A percentile compares a stretch with the other conserved stretches of the same genome.
These are phyloP conservation scores for Cercospora nicotianae DNA, from an alignment of 2,329 filamentous ascomycete species.

Conservation along the genomic window DNA sequence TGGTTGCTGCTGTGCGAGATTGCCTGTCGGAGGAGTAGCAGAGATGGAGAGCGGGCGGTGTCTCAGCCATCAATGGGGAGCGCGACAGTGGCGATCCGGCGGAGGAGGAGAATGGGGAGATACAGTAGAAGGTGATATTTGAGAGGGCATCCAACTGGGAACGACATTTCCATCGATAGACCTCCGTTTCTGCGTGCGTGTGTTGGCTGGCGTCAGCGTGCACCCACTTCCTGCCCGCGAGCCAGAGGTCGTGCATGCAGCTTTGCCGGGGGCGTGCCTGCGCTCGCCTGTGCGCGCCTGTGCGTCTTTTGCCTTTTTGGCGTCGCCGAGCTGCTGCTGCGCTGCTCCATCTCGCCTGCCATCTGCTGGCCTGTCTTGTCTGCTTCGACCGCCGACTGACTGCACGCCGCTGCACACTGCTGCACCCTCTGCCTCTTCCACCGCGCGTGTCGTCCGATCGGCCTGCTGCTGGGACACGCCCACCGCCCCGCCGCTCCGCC, in stretches of 20 bases:
- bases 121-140: background rate
- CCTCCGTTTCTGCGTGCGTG: background rate
- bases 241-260: background rate
- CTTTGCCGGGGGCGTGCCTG: background rate
- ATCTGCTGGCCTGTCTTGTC: background rate
- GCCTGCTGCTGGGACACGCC: background rate
- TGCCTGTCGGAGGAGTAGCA: slow-evolving; percentile 2
- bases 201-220: background rate
- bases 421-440: background rate
- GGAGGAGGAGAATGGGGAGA: no score
- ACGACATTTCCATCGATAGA: background rate
- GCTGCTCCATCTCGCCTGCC: background rate
- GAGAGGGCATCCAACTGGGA: background rate
- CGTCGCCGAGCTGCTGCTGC: background rate
- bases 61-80: background rate
- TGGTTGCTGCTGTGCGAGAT: slow-evolving; percentile 1
- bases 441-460: background rate
- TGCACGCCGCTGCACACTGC: background rate
- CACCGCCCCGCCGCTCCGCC: background rate
- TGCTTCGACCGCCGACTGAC: background rate
- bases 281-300: background rate
- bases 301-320: slow-evolving; percentile 1
- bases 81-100: background rate
- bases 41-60: background rate
- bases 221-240: background rate